phyloP scores from a whole-genome alignment of 345 rosid species.

The Pistacia integerrima region DNA sequence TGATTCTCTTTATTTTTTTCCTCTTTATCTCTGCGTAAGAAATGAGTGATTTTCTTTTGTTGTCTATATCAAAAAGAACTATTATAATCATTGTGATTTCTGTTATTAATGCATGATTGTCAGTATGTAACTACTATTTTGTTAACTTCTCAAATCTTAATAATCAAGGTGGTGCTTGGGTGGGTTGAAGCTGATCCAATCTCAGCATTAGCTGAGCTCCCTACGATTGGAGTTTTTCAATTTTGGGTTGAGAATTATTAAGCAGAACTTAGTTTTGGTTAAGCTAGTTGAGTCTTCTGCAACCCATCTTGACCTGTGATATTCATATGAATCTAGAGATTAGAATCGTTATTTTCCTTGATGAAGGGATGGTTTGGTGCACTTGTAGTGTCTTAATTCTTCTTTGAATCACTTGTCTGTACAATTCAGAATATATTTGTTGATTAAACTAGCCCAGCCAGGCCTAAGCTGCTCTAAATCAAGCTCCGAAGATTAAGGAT shows the following conservation, averaged over 20 bases:
- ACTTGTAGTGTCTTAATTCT: neutral
- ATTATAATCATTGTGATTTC: neutral
- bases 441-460: neutral
- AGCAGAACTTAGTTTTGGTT: neutral
- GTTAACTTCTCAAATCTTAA: neutral
- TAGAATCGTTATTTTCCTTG: neutral
- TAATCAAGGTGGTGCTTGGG: neutral
- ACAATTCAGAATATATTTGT: neutral
- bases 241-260: neutral
- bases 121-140: neutral
- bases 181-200: neutral
- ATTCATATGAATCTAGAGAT: neutral
- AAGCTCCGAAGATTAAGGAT: neutral
- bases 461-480: neutral
- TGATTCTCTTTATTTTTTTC: neutral
- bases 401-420: neutral
- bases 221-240: neutral
- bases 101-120: neutral
- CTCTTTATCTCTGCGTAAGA: conserved; percentile 10
- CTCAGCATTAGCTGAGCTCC: neutral
- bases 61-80: neutral
- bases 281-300: neutral
- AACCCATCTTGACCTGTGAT: neutral
- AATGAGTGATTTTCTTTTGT: neutral
- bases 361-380: conserved; percentile 4